Percentiles rank a stretch among this genome's conserved stretches.
These are phyloP conservation scores for Nevesoporus exiguus DNA, from an alignment of 768 basidiomycete genomes.

Conservation along the genomic window DNA sequence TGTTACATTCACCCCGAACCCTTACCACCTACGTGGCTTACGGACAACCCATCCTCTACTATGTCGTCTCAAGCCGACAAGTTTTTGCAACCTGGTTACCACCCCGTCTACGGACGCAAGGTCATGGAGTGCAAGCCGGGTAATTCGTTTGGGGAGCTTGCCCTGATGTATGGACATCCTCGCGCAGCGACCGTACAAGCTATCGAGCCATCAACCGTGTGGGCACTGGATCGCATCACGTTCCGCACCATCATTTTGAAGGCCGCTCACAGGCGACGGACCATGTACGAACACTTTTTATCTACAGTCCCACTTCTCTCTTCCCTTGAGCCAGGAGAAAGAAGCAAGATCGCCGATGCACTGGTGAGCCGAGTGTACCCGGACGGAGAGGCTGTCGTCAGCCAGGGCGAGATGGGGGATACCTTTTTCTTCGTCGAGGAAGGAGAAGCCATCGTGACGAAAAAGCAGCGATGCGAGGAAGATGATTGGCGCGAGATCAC, in stretches of 20 bases:
- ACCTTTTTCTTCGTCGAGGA: slow-evolving; percentile 98
- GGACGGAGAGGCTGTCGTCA: slow-evolving; percentile 85
- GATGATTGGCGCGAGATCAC: slow-evolving; percentile 60
- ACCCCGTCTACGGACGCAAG: slow-evolving; percentile 71
- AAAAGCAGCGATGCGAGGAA: slow-evolving; percentile 58
- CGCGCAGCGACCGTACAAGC: slow-evolving; percentile 93
- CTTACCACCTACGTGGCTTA: slow-evolving; percentile 56
- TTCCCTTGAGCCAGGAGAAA: slow-evolving; percentile 80
- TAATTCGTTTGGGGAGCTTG: slow-evolving; percentile 91
- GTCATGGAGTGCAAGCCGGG: slow-evolving; percentile 85
- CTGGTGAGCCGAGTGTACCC: slow-evolving; percentile 78
- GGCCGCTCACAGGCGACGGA: slow-evolving; percentile 83
- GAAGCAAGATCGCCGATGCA: slow-evolving; percentile 97
- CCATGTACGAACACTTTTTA: slow-evolving; percentile 96
- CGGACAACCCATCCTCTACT: slow-evolving; percentile 38
- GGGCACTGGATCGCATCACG: slow-evolving; percentile 96
- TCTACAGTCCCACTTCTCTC: slow-evolving; percentile 85
- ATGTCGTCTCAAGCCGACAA: slow-evolving; percentile 45
- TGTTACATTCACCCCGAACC: slow-evolving; percentile 76
- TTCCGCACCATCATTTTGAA: slow-evolving; percentile 98
- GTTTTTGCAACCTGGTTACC: slow-evolving; percentile 60
- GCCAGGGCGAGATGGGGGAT: slow-evolving; percentile 92
- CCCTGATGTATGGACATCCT: slow-evolving; percentile 96
- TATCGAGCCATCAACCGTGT: slow-evolving; percentile 76
- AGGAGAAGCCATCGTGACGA: slow-evolving; percentile 85